Evolutionary conservation across 2,329 filamentous ascomycete genomes (phyloP), one percentile per base, ranked within the genome.

Genomic region (Apiospora malaysiana): DNA sequence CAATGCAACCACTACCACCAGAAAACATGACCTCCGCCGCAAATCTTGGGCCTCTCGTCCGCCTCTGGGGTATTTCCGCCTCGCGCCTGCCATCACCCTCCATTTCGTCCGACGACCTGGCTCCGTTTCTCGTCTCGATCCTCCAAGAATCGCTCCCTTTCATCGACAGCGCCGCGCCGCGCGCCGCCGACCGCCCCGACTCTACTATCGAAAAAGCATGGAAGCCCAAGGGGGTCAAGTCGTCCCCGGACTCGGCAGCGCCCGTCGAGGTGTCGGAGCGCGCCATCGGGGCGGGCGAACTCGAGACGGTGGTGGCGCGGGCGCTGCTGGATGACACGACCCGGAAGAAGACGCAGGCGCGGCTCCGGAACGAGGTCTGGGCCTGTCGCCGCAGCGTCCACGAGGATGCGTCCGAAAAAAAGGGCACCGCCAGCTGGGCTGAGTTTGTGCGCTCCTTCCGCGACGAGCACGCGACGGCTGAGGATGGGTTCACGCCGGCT

Each of bases 381-480:
- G 87, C 86, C 69, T 88, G 88, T 51, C 86, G 92, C 70, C 85
- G 85, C 63, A 92, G 89, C 77, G 81, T 87, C 56, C 92, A 94
- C 78, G 82, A 82, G 71, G 85, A 91, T 76, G 81, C 79, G 7
- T 81, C 83, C 23, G 81, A 80, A 49, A 76, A 76, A 27, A 76
- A 76, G 32, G 86, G 88, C 10, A 90, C 90, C 0, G 91, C 90
- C 12, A 83, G 78, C 65, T 93, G 90, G 87, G 82, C 81, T 0
- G 92, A 94, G 79, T 92, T 94, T 78, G 83, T 86, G 47, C 79
- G 79, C 45, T 85, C 84, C 73, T 86, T 94, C 78, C 88, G 90
- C 75, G 83, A 87, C 47, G 79, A 87, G 47, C 90, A 92, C 77
- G 86, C 85, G 47, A 79, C 83, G 76, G 83, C 88, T 66, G 90